These are phyloP conservation scores for Debaryomycetaceae sp. DNA, from an alignment of 1,139 yeast species.

Conservation along the genomic window DNA sequence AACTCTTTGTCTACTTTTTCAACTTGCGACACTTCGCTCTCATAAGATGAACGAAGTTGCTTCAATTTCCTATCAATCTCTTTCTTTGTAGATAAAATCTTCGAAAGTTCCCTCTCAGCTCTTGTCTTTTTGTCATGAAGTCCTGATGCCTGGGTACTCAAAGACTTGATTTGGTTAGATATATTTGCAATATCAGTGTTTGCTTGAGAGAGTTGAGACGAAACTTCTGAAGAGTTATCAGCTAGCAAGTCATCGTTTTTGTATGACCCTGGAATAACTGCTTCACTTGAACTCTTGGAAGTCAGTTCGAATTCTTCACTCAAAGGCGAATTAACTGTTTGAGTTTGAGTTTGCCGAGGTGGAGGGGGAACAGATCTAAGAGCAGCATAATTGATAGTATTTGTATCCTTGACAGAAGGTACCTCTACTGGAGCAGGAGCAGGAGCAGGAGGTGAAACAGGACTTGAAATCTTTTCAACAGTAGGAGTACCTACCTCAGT, in stretches of 20 bases:
- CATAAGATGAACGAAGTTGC: constrained; percentile 67
- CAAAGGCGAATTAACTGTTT: constrained; percentile 1
- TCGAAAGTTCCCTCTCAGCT: constrained; percentile 73
- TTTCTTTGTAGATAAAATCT: constrained; percentile 59
- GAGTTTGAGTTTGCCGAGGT: constrained; percentile 21
- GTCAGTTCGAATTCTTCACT: not conserved
- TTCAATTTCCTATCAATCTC: constrained; percentile 71
- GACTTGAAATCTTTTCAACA: not conserved
- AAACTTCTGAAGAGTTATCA: constrained; percentile 50
- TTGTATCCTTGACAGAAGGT: constrained; percentile 6
- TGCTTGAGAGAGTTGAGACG: constrained; percentile 71
- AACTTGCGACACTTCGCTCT: constrained; percentile 74
- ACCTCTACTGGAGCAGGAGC: not conserved
- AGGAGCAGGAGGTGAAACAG: not conserved
- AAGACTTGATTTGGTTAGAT: constrained; percentile 78
- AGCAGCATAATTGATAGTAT: constrained; percentile 43
- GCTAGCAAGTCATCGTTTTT: constrained; percentile 52
- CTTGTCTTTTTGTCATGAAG: constrained; percentile 68
- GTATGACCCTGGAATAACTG: not conserved
- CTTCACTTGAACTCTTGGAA: not conserved
- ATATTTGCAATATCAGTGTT: constrained; percentile 84
- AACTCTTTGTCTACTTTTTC: constrained; percentile 64
- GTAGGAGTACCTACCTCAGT: constrained; percentile 7
- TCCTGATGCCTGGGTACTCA: constrained; percentile 69
- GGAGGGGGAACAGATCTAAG: constrained; percentile 50